Evolutionary conservation across 2,329 filamentous ascomycete species (phyloP).

Genomic region (Lachnellula arida): DNA sequence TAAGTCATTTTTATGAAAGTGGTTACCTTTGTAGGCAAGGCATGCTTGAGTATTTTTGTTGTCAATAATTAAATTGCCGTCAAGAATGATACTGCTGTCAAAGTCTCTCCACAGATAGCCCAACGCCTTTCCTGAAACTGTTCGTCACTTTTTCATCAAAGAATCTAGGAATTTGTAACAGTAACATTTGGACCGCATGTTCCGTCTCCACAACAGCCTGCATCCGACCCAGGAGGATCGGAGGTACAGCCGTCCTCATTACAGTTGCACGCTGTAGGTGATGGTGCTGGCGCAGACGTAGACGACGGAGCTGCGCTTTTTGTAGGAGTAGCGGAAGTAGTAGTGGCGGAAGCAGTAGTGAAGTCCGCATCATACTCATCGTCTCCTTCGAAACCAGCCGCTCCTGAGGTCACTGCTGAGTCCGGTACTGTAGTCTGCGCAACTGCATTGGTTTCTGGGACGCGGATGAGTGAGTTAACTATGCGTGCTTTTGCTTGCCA

Average conservation of each 20-base stretch:
- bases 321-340: neutral
- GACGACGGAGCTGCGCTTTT: neutral
- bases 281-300: neutral
- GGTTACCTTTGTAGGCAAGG: too few relatives aligned
- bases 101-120: too few relatives aligned
- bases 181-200: constrained; percentile 6
- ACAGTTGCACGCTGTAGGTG: constrained; percentile 1
- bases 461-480: neutral
- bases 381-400: neutral
- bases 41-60: too few relatives aligned
- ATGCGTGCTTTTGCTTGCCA: neutral
- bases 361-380: neutral
- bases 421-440: neutral
- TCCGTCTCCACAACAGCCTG: constrained; percentile 1
- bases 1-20: too few relatives aligned
- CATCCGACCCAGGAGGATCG: constrained; percentile 2
- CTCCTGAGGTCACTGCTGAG: neutral
- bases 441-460: neutral
- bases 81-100: constrained; percentile 12
- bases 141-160: neutral
- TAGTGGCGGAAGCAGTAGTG: neutral
- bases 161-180: neutral
- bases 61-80: too few relatives aligned
- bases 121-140: too few relatives aligned
- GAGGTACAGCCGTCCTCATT: constrained; percentile 1